Evolutionary conservation across 805 yeast genomes (phyloP).

Genomic region (Wickerhamiella shivajii): DNA sequence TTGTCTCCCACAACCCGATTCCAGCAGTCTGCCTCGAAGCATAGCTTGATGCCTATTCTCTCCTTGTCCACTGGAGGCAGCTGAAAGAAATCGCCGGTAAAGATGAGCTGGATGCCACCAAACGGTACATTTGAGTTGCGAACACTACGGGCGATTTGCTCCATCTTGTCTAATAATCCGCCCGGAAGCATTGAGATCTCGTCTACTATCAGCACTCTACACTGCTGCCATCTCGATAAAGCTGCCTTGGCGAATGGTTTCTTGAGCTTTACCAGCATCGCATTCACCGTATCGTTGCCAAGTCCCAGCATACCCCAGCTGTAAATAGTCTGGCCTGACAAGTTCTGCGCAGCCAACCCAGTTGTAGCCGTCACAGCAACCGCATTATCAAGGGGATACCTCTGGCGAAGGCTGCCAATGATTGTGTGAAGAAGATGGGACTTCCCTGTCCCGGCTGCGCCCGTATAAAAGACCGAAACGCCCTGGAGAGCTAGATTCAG

Average conservation of each 20-base stretch:
- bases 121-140: constrained; percentile 49
- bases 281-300: constrained; percentile 37
- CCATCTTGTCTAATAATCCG: constrained; percentile 52
- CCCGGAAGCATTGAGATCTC: constrained; percentile 93
- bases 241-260: constrained; percentile 17
- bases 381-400: constrained; percentile 31
- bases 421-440: constrained; percentile 61
- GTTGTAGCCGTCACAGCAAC: constrained; percentile 92
- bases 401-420: constrained; percentile 34
- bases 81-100: constrained; percentile 92
- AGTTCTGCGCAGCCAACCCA: constrained; percentile 84
- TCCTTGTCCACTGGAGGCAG: constrained; percentile 66
- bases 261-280: constrained; percentile 32
- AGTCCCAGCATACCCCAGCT: constrained; percentile 73
- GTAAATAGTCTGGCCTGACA: constrained; percentile 80
- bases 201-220: constrained; percentile 67
- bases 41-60: constrained; percentile 36
- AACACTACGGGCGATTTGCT: constrained; percentile 44
- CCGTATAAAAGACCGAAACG: constrained; percentile 72
- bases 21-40: constrained; percentile 72
- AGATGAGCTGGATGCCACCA: constrained; percentile 82
- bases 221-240: constrained; percentile 39
- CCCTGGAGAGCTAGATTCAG: constrained; percentile 44
- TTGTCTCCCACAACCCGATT: constrained; percentile 36
- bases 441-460: constrained; percentile 98